Evolutionary conservation across 208 protist genomes (phyloP).

Genomic region (Kentomonas sorsogonicus): DNA sequence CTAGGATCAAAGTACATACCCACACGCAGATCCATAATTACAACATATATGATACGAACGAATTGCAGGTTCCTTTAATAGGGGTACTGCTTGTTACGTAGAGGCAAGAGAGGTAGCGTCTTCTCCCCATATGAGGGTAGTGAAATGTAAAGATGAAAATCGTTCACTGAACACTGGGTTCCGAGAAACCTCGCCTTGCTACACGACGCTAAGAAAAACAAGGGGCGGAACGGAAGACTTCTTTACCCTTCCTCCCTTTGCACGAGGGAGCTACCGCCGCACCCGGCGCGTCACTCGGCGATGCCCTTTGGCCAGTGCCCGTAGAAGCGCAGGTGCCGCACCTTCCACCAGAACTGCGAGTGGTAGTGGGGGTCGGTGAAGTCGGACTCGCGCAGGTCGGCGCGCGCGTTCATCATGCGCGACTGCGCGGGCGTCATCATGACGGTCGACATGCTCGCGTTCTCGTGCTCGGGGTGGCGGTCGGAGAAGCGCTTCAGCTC

Average conservation of each 20-base stretch:
- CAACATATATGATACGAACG: no score
- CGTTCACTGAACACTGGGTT: no score
- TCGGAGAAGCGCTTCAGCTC: conserved; percentile 82
- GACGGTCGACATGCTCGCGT: conserved; percentile 45
- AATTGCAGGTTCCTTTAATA: no score
- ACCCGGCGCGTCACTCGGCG: conserved; percentile 32
- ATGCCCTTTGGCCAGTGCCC: conserved; percentile 87
- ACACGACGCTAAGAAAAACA: background rate
- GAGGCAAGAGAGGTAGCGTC: no score
- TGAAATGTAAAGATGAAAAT: no score
- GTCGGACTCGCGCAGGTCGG: conserved; percentile 79
- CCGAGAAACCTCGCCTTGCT: no score
- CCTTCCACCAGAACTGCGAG: conserved; percentile 87
- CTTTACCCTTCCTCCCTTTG: background rate
- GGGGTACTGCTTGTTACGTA: no score
- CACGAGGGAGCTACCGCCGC: background rate
- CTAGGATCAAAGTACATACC: no score
- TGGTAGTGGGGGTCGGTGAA: conserved; percentile 86
- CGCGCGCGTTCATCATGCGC: conserved; percentile 60
- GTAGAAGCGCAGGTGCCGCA: conserved; percentile 79
- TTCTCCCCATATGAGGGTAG: no score
- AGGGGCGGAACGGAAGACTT: background rate
- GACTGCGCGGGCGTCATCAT: conserved; percentile 85
- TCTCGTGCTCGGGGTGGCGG: conserved; percentile 79
- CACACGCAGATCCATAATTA: no score